Base-by-base conservation (phyloP, 768 basidiomycete genomes). In the Termitomyces heimii region DNA sequence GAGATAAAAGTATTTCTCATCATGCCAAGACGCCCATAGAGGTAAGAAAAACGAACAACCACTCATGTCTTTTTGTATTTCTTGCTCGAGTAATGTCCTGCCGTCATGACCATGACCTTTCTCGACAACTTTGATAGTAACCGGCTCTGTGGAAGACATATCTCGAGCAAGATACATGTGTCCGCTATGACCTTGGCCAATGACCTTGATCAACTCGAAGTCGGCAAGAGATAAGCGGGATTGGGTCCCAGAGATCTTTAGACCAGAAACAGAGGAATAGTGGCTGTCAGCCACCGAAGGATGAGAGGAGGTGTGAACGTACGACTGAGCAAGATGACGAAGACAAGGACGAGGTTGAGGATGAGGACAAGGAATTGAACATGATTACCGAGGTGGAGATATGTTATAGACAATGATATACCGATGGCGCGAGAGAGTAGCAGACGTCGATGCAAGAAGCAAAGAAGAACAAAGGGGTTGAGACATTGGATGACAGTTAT, bases 61-160 rank as follows among this genome's bases (percentile, higher is more conserved):
- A n/a, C 39, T 29, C 5, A 54, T 14, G 13, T 37, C 20, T 2
- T 22, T n/a, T 2, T 58, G 60, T 8, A 58, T 44, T 9, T 37
- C 40, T n/a, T 56, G 57, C 18, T 59, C 57, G 1, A 12, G 5
- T 9, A 54, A 4, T 4, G 51, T 43, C 14, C 35, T 34, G 9
- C 16, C 10, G 31, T 51, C 40, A 34, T 43, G 24, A 7, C 45
- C 50, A 1, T 51, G 39, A 2, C 53, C 45, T n/a, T 58, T 61
- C 26, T 44, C 14, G 9, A 61, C 24, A 10, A 61, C 57, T n/a
- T 61, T 61, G 6, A 61, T 14, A 1, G 60, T 54, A n/a, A 61
- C 60, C 1, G 5, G n/a, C 4, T n/a, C 32, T 2, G 20, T 22
- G 4, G 57, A 55, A 5, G 29, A 10, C 10, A 16, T 13, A 22